Evolutionary conservation across 371 early-diverging fungal genomes (phyloP), one percentile per base, ranked within the genome.

Genomic region (Mucor mucedo): DNA sequence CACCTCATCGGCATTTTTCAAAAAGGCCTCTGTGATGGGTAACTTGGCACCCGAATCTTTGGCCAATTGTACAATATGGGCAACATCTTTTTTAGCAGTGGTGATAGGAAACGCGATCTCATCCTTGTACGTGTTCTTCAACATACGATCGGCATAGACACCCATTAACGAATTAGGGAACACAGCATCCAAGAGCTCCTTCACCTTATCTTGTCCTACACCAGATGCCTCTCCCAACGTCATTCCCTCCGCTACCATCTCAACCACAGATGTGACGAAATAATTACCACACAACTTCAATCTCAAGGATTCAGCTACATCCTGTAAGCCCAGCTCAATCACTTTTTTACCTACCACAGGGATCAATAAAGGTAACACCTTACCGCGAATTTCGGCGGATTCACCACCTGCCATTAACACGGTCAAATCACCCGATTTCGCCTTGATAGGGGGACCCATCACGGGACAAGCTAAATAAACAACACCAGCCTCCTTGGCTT

Each of bases 211-310:
- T 52, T 85, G 78, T 7, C 86, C 75, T 7, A 91, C 50, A 13
- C 82, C 82, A 9, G 76, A 54, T 27, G 83, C 82, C 56, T 89
- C 88, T 0, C 87, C 90, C n/a, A 92, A 72, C 0, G 87, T 87
- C 70, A 88, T 64, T 9, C 87, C 89, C 68, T 93, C 91, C 0
- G 88, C 87, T 16, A 91, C 60, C 52, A 87, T 53, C 64, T 90
- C 89, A 11, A 89, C 73, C 4, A 80, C 58, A 6, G 84, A 65
- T 0, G 79, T 77, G 16, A 92, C 70, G 57, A 89, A 77, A 57
- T 83, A 91, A 66, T 92, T 91, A 40, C 90, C 90, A 33, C 85
- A 70, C 9, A 93, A 73, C 67, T 91, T 90, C 56, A 88, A 77
- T 2, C 72, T 71, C 5, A 82, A 75, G 1, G 84, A 86, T 1